phyloP scores from a whole-genome alignment of 208 protist genomes.

The Trypanosoma cruzi region DNA sequence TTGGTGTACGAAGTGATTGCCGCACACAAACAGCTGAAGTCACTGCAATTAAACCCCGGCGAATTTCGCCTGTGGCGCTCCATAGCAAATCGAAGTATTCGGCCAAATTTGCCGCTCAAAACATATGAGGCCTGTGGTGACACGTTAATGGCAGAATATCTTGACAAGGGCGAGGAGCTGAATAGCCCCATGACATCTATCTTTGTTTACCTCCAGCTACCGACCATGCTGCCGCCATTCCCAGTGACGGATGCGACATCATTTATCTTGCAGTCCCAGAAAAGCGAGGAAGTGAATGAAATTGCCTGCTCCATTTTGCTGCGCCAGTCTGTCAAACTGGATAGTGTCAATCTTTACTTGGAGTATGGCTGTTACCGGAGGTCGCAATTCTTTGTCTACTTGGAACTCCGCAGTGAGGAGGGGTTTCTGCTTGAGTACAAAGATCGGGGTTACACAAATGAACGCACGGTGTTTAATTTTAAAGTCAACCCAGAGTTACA shows the following conservation, averaged over 20 bases:
- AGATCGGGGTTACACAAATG: background rate
- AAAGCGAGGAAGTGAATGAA: too few relatives aligned
- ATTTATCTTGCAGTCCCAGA: too few relatives aligned
- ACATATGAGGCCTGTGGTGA: background rate
- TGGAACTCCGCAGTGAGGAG: constrained; percentile 1
- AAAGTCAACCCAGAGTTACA: constrained; percentile 4
- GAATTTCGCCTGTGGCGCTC: constrained; percentile 57
- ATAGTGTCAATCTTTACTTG: constrained; percentile 13
- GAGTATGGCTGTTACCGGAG: background rate
- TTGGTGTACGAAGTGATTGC: constrained; percentile 56
- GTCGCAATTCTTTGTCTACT: background rate
- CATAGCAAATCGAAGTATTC: background rate
- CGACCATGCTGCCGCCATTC: constrained; percentile 21
- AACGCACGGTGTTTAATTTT: background rate
- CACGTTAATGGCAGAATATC: constrained; percentile 16
- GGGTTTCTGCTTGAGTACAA: background rate
- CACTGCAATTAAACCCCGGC: constrained; percentile 27
- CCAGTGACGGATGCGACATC: background rate
- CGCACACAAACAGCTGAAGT: constrained; percentile 31
- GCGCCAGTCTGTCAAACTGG: background rate
- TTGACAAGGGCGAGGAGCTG: background rate
- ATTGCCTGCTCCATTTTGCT: background rate
- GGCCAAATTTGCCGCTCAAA: background rate
- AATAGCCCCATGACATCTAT: constrained; percentile 31
- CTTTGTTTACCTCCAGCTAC: constrained; percentile 56